These are phyloP conservation scores for Sicyos edulis DNA, from an alignment of 306 rosid genomes.

Conservation along the genomic window DNA sequence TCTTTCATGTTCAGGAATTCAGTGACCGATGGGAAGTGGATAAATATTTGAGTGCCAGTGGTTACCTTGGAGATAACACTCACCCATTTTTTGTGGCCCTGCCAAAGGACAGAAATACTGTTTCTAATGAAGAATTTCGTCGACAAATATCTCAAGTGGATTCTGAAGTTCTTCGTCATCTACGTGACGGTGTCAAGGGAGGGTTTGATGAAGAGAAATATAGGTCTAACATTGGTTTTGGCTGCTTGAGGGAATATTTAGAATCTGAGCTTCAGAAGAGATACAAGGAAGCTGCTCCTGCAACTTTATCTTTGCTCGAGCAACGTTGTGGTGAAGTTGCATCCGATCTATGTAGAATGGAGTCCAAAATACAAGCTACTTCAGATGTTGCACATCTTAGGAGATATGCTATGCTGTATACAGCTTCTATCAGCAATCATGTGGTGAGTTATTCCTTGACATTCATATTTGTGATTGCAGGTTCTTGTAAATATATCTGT, in stretches of 20 bases:
- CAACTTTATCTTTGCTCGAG: constrained; percentile 93
- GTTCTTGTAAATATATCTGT: not conserved
- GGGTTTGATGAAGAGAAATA: constrained; percentile 92
- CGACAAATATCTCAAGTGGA: constrained; percentile 84
- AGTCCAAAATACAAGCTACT: constrained; percentile 68
- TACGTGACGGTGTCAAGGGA: constrained; percentile 75
- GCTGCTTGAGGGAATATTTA: constrained; percentile 66
- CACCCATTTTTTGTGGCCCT: constrained; percentile 84
- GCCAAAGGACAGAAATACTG: constrained; percentile 68
- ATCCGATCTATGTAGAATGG: constrained; percentile 57
- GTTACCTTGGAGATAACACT: constrained; percentile 77
- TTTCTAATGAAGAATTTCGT: constrained; percentile 91
- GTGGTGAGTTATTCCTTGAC: constrained; percentile 55
- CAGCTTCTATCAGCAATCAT: constrained; percentile 83
- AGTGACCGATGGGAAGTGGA: constrained; percentile 96
- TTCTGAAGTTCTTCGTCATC: constrained; percentile 68
- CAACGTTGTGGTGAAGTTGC: constrained; percentile 82
- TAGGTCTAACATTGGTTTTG: constrained; percentile 64
- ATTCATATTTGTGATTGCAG: constrained; percentile 11
- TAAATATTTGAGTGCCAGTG: constrained; percentile 90
- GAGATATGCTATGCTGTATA: constrained; percentile 66
- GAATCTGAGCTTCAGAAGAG: constrained; percentile 93
- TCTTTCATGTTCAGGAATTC: constrained; percentile 59
- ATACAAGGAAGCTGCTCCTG: constrained; percentile 96
- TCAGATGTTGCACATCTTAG: constrained; percentile 88